Base-by-base conservation (phyloP, 176 grass and related monocot genomes). In the Lolium perenne region DNA sequence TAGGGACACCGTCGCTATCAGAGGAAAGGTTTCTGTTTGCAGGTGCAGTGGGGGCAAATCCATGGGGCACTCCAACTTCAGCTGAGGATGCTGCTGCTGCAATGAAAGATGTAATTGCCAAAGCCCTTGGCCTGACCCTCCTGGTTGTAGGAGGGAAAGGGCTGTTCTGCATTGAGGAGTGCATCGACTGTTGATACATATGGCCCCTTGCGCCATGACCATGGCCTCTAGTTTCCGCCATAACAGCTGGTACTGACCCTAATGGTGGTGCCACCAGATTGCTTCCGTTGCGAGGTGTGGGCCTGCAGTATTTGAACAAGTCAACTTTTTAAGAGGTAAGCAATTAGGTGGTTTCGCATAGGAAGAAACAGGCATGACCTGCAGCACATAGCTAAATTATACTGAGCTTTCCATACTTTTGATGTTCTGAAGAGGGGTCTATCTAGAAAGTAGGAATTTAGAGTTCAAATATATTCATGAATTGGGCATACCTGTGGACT, bases 91-190 rank as follows among this genome's bases (percentile, higher is more conserved):
- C 47, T 67, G 91, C 26, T 20, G 93, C 77, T 58, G 91, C 86
- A 58, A 95, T 86, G 10, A 92, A 95, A 78, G 93, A 95, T 13
- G 91, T 90, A 59, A 93, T 88, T 25, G 93, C 82, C 80, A 95
- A 58, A 53, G 91, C 93, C 86, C 93, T 93, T 16, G 91, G 93
- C 67, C 93, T 95, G 35, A 93, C 87, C 80, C 93, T 93, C 71
- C 93, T 89, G 38, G 85, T 83, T 43, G 91, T 81, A 62, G 87
- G 79, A 80, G 88, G 86, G 60, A 89, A 91, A 47, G 90, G 88
- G 54, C 74, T 84, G 68, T 64, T 69, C 74, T 89, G 88, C 73
- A 85, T 68, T 40, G 84, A 82, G 29, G 93, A 75, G 60, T 87
- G 89, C 79, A 92, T 86, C 3, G 93, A 85, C 75, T 84, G 91